Evolutionary conservation across 768 basidiomycete species (phyloP).

Genomic region (Pleurotus salmoneostramineus): DNA sequence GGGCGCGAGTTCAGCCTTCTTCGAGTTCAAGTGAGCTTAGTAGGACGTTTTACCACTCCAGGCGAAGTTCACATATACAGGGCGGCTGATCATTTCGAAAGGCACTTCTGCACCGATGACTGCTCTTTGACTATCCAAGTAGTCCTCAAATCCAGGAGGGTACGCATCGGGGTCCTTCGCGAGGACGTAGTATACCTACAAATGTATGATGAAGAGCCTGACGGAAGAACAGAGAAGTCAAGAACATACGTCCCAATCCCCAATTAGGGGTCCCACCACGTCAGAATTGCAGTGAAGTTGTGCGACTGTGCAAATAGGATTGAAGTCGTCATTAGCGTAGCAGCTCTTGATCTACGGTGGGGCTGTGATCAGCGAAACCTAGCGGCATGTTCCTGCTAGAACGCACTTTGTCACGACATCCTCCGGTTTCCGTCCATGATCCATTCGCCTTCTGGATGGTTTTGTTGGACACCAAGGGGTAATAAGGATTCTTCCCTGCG

Average conservation of each 20-base stretch:
- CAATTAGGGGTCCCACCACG: slow-evolving; percentile 49
- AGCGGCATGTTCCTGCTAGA: not conserved
- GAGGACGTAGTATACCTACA: slow-evolving; percentile 46
- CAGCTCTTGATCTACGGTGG: slow-evolving; percentile 44
- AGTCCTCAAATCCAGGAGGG: slow-evolving; percentile 38
- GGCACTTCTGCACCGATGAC: slow-evolving; percentile 39
- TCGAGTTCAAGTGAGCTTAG: not conserved
- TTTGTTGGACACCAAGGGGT: slow-evolving; percentile 42
- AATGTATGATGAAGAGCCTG: too few relatives aligned
- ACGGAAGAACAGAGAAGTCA: not conserved
- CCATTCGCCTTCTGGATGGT: slow-evolving; percentile 36
- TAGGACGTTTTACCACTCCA: slow-evolving; percentile 29
- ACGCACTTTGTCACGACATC: slow-evolving; percentile 47
- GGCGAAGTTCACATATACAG: slow-evolving; percentile 48
- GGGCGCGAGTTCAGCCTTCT: not conserved
- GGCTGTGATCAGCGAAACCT: not conserved
- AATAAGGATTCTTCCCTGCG: slow-evolving; percentile 52
- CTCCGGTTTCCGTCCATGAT: slow-evolving; percentile 37
- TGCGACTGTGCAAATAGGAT: slow-evolving; percentile 50
- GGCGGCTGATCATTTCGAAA: slow-evolving; percentile 35
- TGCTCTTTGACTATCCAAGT: slow-evolving; percentile 21
- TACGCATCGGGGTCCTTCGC: slow-evolving; percentile 33
- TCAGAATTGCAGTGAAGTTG: slow-evolving; percentile 56
- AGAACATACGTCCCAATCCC: slow-evolving; percentile 46
- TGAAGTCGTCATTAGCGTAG: slow-evolving; percentile 36